Conservation (phyloP, 306 rosid species). For the Sesbania bispinosa region DNA sequence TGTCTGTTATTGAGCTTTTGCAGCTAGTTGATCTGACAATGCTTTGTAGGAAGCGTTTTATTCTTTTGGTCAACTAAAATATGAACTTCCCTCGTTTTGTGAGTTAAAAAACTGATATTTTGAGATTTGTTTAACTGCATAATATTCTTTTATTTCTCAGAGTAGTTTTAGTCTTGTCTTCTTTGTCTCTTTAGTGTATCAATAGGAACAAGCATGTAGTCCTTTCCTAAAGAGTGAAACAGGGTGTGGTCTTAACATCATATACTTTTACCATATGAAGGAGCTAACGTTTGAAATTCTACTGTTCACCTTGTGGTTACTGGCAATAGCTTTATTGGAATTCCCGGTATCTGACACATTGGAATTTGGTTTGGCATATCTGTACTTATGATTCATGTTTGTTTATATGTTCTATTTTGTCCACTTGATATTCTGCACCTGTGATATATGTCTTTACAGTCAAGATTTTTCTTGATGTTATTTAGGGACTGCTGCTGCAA, state of each 20-base stretch:
- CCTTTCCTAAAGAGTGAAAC: neutral
- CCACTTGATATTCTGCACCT: neutral
- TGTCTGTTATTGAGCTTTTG: neutral
- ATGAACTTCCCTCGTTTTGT: neutral
- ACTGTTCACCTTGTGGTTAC: neutral
- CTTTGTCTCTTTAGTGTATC: neutral
- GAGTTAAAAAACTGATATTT: neutral
- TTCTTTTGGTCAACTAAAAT: neutral
- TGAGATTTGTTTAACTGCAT: neutral
- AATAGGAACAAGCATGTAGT: neutral
- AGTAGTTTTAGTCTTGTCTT: neutral
- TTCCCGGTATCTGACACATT: neutral
- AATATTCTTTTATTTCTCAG: neutral
- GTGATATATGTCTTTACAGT: neutral
- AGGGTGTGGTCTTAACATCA: neutral
- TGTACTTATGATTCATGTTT: neutral
- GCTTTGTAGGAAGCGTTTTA: neutral
- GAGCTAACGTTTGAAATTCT: neutral
- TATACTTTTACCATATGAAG: neutral
- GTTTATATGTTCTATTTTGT: slow-evolving; percentile 2
- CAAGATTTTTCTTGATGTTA: neutral
- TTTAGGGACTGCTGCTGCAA: slow-evolving; percentile 80
- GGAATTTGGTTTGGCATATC: neutral
- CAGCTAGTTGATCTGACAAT: neutral
- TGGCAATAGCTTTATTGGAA: neutral